phyloP scores from a whole-genome alignment of 1,139 yeast species.

The Geotrichum bryndzae region DNA sequence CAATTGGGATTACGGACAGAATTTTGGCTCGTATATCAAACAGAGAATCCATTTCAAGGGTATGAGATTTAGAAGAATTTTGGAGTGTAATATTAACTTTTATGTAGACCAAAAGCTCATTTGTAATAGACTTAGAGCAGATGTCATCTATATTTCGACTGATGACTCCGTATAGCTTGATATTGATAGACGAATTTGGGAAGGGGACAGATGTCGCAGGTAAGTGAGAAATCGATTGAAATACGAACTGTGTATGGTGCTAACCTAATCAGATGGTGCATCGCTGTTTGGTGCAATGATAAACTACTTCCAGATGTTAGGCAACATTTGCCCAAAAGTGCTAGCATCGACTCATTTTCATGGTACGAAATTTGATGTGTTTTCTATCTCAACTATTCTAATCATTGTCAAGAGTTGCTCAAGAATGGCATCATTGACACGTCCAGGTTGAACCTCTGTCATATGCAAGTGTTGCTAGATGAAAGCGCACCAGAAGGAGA shows the following conservation, averaged over 20 bases:
- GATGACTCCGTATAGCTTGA: slow-evolving; percentile 37
- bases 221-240: background rate
- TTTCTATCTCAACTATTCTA: background rate
- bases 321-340: slow-evolving; percentile 31
- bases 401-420: slow-evolving; percentile 10
- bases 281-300: slow-evolving; percentile 41
- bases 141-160: slow-evolving; percentile 40
- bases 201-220: slow-evolving; percentile 42
- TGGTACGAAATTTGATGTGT: slow-evolving; percentile 22
- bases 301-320: slow-evolving; percentile 25
- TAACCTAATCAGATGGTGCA: slow-evolving; percentile 38
- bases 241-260: slow-evolving; percentile 8
- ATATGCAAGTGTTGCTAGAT: slow-evolving; percentile 23
- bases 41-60: slow-evolving; percentile 40
- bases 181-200: slow-evolving; percentile 49
- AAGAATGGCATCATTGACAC: slow-evolving; percentile 12
- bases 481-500: slow-evolving; percentile 6
- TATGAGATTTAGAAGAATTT: background rate
- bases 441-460: slow-evolving; percentile 15
- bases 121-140: slow-evolving; percentile 43
- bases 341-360: slow-evolving; percentile 44
- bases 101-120: slow-evolving; percentile 39
- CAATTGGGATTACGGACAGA: slow-evolving; percentile 42
- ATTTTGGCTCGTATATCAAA: slow-evolving; percentile 42
- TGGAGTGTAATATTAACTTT: background rate